These are phyloP conservation scores for Phytophthora lateralis DNA, from an alignment of 352 stramenopile species.

Conservation along the genomic window DNA sequence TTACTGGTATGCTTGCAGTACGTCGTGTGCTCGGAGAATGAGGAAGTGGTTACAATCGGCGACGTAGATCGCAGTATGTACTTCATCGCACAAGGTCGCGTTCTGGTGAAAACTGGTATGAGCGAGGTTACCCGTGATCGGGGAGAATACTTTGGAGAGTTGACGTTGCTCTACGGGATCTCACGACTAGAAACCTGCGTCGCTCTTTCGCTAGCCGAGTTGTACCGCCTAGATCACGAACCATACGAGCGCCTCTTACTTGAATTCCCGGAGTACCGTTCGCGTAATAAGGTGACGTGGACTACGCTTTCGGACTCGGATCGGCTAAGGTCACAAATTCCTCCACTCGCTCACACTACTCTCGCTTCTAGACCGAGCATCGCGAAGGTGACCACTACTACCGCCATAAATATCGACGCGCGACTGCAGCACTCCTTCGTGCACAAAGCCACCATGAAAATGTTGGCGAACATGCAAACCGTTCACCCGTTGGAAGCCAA, in stretches of 20 bases:
- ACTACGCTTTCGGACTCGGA: constrained; percentile 27
- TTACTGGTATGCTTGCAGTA: constrained; percentile 71
- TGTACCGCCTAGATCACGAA: constrained; percentile 72
- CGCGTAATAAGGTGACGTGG: constrained; percentile 55
- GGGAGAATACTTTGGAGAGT: constrained; percentile 68
- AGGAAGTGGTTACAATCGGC: constrained; percentile 66
- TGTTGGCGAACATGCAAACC: constrained; percentile 45
- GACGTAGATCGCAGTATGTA: constrained; percentile 86
- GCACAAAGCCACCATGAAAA: constrained; percentile 49
- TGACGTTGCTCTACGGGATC: constrained; percentile 66
- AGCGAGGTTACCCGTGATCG: constrained; percentile 57
- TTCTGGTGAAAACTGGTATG: constrained; percentile 62
- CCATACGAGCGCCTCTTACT: constrained; percentile 68
- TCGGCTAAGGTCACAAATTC: neutral
- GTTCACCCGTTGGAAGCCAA: constrained; percentile 66
- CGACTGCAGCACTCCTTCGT: constrained; percentile 54
- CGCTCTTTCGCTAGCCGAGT: constrained; percentile 53
- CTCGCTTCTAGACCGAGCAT: constrained; percentile 21
- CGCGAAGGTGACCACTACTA: constrained; percentile 1
- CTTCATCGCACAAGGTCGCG: constrained; percentile 68
- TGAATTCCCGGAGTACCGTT: constrained; percentile 71
- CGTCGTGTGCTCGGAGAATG: constrained; percentile 62
- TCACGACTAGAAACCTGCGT: constrained; percentile 67
- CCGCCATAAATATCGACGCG: constrained; percentile 36
- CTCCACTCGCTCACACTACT: constrained; percentile 1